Base-by-base conservation (phyloP, 2,329 filamentous ascomycete genomes). In the Colletotrichum truncatum region DNA sequence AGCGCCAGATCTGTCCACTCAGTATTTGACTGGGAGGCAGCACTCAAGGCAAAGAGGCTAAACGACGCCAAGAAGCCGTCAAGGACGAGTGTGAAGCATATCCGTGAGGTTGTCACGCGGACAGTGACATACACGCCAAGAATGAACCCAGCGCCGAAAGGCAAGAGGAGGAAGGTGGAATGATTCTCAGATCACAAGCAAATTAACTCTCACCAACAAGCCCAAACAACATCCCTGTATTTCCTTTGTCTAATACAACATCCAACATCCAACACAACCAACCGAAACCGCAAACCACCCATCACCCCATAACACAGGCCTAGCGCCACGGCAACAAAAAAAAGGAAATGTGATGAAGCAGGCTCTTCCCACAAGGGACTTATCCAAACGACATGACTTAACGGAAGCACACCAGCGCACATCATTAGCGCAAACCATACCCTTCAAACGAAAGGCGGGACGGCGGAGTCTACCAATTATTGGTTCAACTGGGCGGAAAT, bases 71-170 rank as follows among this genome's bases (percentile, higher is more conserved):
- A 84, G 68, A 87, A 87, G 74, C 74, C 84, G 14, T 82, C 87
- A 39, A 86, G 85, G 69, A 89, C 89, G 30, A 89, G 84, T 71
- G 83, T 90, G 61, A 87, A 90, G 66, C 86, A 91, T 74, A 93
- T 98, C 64, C 85, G 93, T 58, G 94, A 98, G 77, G 93, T 98
- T 4, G 92, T 98, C 56, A 98, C 94, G n/a, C 87, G 94, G 71
- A 98, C 94, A 14, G 93, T 97, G 65, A 97, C 93, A 39, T 97
- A 97, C 79, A 97, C 93, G 76, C 91, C 89, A 67, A 85, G 90
- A 69, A 93, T 98, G 81, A 92, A 94, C 70, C 93, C 94, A 23
- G 93, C 94, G 36, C 95, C 94, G 7, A 94, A 94, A 78, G 94
- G 94, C 69, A 98, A 98, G 86, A 89, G 94, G 81, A 91, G 94